Base-by-base conservation (phyloP, 2,329 filamentous ascomycete species). In the Lithohypha guttulata region DNA sequence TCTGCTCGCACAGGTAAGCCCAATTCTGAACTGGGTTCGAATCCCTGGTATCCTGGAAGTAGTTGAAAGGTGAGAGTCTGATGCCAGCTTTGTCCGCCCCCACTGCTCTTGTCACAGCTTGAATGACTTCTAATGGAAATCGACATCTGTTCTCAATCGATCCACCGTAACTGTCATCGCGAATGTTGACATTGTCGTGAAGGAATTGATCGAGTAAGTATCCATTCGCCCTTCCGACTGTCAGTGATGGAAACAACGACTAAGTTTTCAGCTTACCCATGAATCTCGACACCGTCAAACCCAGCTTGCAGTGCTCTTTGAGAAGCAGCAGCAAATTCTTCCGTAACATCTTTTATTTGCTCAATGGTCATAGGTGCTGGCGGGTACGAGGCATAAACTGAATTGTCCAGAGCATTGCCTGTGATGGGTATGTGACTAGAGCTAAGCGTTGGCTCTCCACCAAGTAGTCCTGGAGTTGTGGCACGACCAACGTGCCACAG, bases 21-120 rank as follows among this genome's bases (percentile, higher is more conserved):
- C 81, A 84, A 44, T 83, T 77, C 0, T 77, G 72, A 6, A 73
- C 51, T 0, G 77, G 77, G 30, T 83, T 66, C 0, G 56, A 47
- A 73, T 81, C 79, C 21, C 61, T 59, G 77, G 82, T 63, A 6
- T 47, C 59, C 48, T 62, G 56, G 51, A 60, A 62, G 2, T 46
- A 46, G 35, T 52, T 56, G 42, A 39, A 73, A n/a, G 50, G 60
- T n/a, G 63, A 65, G n/a, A 74, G 51, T 1, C 68, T 63, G 13
- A 70, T 62, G 2, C 55, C 65, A 1, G 66, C 49, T 4, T 59
- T 60, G 0, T 61, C 53, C 22, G 21, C 34, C 1, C 70, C 70
- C 3, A 72, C 48, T 0, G 62, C 61, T 6, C 58, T 52, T 1
- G 58, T 56, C 2, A 72, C 52, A 27, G 63, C 54, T 20, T 60